Percentiles rank a stretch among this genome's conserved stretches.
Conservation (phyloP, 805 yeast genomes). For the Zygoascus ofunaensis region DNA sequence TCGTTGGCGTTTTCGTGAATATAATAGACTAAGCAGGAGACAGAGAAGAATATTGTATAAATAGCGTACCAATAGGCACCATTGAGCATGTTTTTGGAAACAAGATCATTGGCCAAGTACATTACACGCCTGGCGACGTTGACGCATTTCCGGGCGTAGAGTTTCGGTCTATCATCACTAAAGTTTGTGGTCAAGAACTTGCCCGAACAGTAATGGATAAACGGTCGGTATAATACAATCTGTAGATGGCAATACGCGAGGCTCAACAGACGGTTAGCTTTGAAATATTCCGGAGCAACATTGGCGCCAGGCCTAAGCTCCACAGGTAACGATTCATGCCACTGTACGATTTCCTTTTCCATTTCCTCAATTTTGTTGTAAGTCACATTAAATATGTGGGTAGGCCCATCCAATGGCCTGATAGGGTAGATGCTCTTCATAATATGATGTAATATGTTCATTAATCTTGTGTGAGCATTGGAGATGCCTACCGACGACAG, state of each 20-base stretch:
- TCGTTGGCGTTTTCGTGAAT: conserved; percentile 43
- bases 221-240: conserved; percentile 76
- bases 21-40: conserved; percentile 77
- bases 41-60: conserved; percentile 80
- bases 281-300: conserved; percentile 55
- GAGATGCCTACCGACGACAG: conserved; percentile 72
- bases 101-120: conserved; percentile 71
- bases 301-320: conserved; percentile 65
- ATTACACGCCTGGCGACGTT: conserved; percentile 78
- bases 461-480: conserved; percentile 71
- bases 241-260: conserved; percentile 48
- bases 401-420: conserved; percentile 1
- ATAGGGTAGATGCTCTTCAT: conserved; percentile 70
- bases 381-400: conserved; percentile 12
- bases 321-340: conserved; percentile 63
- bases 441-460: conserved; percentile 61
- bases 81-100: conserved; percentile 55
- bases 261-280: conserved; percentile 60
- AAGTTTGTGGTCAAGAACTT: conserved; percentile 28
- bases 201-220: conserved; percentile 71
- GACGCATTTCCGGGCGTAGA: conserved; percentile 74
- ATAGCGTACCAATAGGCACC: conserved; percentile 91
- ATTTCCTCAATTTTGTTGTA: conserved; percentile 43
- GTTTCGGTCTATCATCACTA: conserved; percentile 36
- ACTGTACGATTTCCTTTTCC: conserved; percentile 58